Conservation (phyloP, 768 basidiomycete species). For the Leccinum ochraceum region DNA sequence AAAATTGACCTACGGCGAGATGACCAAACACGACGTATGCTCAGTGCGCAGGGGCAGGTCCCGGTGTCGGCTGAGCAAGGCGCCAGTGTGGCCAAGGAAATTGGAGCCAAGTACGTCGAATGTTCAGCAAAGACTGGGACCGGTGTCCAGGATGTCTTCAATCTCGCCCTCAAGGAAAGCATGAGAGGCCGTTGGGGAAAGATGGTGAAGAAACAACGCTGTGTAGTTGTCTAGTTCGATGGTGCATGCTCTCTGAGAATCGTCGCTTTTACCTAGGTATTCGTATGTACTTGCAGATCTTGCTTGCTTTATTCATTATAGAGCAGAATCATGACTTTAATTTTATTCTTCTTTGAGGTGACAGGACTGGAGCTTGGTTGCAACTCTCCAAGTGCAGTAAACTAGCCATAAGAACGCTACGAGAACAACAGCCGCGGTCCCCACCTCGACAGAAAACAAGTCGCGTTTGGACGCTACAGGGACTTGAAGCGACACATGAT, state of each 20-base stretch:
- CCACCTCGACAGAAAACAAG: constrained; percentile 35
- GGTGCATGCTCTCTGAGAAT: constrained; percentile 9
- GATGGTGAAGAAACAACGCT: constrained; percentile 66
- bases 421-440: constrained; percentile 35
- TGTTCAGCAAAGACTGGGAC: constrained; percentile 92
- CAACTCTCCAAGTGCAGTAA: constrained; percentile 28
- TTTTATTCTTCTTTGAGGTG: constrained; percentile 29
- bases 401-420: constrained; percentile 37
- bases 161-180: constrained; percentile 85
- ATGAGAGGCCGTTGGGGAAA: constrained; percentile 79
- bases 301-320: constrained; percentile 15
- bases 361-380: constrained; percentile 18
- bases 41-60: constrained; percentile 83
- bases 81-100: constrained; percentile 81
- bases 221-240: constrained; percentile 54
- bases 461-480: constrained; percentile 38
- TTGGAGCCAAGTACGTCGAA: constrained; percentile 91
- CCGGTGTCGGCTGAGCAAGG: constrained; percentile 87
- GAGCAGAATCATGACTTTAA: constrained; percentile 5
- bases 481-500: constrained; percentile 20
- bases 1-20: constrained; percentile 91
- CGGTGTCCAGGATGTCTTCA: constrained; percentile 92
- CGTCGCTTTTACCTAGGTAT: constrained; percentile 22
- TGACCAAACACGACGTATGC: constrained; percentile 82
- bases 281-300: constrained; percentile 33